Conservation (phyloP, 1,139 yeast genomes). For the Ogataea hybrid region DNA sequence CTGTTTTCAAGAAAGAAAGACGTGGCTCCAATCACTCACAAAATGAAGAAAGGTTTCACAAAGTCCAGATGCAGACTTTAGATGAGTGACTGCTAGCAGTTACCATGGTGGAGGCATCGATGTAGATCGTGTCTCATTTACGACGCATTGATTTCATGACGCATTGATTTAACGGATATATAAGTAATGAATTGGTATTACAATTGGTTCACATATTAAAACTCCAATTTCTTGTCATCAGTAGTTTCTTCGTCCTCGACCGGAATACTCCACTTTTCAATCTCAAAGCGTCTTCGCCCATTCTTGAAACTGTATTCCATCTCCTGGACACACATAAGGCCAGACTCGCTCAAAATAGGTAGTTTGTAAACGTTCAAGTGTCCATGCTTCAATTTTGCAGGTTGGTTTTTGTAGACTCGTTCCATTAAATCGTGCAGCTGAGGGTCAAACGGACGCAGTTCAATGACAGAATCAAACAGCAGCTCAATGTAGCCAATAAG, state of each 20-base stretch:
- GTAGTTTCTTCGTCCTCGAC: slow-evolving; percentile 71
- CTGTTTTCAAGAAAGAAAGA: slow-evolving; percentile 40
- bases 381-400: slow-evolving; percentile 83
- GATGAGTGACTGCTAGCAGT: slow-evolving; percentile 11
- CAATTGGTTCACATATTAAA: neutral
- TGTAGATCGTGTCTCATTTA: no score
- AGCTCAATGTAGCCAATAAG: slow-evolving; percentile 55
- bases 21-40: slow-evolving; percentile 43
- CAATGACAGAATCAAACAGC: slow-evolving; percentile 66
- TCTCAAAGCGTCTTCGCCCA: slow-evolving; percentile 78
- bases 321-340: slow-evolving; percentile 71
- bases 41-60: slow-evolving; percentile 35
- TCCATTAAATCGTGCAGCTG: slow-evolving; percentile 66
- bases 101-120: neutral
- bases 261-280: slow-evolving; percentile 93
- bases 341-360: slow-evolving; percentile 71
- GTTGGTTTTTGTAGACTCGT: slow-evolving; percentile 65
- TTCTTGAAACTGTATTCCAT: slow-evolving; percentile 87
- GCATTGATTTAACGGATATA: neutral
- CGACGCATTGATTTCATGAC: neutral
- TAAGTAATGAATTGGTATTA: neutral
- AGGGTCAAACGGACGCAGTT: slow-evolving; percentile 81
- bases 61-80: slow-evolving; percentile 18
- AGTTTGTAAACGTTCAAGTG: slow-evolving; percentile 71
- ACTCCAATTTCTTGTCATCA: slow-evolving; percentile 15